Base-by-base conservation (phyloP, 306 rosid genomes). In the Acacia confusa region DNA sequence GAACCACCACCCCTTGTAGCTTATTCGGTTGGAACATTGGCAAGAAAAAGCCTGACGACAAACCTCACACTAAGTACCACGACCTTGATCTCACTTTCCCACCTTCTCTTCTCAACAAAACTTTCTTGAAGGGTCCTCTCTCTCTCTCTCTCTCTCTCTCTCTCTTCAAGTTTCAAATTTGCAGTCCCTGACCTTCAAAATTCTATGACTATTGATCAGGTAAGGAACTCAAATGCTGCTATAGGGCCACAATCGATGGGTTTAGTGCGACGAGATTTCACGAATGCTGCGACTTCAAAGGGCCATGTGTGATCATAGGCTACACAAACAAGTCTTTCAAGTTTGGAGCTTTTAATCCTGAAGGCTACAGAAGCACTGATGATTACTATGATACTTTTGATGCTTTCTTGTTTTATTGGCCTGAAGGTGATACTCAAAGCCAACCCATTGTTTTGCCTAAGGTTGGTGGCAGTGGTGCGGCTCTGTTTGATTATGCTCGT, bases 281-380 rank as follows among this genome's bases (percentile, higher is more conserved):
- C 69, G 88, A 84, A 19, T 89, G 83, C 68, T 89, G 98, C 67
- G 96, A 95, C 60, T 95, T 95, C 82, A 95, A 95, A 80, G 99
- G 99, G 13, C 97, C 97, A 45, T 90, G 97, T 72, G 96, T 94
- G 66, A 89, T 93, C 48, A 89, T 95, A 43, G 98, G 99, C 43
- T 92, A 93, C 86, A 89, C 96, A 78, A 76, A 87, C 89, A 85
- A 92, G 78, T 82, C 89, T 71, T 92, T 95, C 88, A 95, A 95
- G 88, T 95, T 95, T 84, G 98, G 97, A 45, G 99, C 97, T 66
- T 93, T 95, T 76, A 95, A 84, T 63, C 97, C 99, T 15, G 98
- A 93, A 85, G 99, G 98, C 41, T 93, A 92, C 28, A 92, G 97
- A 86, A 93, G 98, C 93, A 95, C 99, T 74, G 97, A 95, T 69